These are phyloP conservation scores for Botrytis tulipae DNA, from an alignment of 2,329 filamentous ascomycete species.

Conservation along the genomic window DNA sequence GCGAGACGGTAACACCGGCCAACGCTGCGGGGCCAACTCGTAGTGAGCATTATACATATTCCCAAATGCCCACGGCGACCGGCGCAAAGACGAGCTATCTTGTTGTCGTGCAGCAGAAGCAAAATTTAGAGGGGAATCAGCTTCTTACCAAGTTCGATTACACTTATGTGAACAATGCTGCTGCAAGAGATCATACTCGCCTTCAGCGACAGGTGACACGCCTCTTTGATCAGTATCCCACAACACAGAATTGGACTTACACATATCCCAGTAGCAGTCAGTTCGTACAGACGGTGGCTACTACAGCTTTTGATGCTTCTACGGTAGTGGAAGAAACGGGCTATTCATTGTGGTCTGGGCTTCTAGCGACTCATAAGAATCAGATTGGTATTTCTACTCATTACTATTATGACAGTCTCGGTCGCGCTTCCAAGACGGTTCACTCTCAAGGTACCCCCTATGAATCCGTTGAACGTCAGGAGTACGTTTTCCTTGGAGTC, in stretches of 20 bases:
- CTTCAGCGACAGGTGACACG: slow-evolving; percentile 9
- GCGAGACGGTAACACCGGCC: slow-evolving; percentile 6
- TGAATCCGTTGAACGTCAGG: background rate
- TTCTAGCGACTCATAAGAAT: background rate
- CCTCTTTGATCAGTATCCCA: background rate
- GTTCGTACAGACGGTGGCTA: background rate
- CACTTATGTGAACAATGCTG: slow-evolving; percentile 8
- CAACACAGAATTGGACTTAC: slow-evolving; percentile 11
- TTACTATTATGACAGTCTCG: slow-evolving; percentile 6
- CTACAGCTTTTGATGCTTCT: slow-evolving; percentile 9
- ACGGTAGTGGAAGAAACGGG: background rate
- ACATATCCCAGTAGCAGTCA: background rate
- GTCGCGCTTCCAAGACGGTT: background rate
- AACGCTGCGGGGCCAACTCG: background rate
- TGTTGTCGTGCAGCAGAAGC: background rate
- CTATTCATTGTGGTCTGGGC: slow-evolving; percentile 12
- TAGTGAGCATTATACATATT: slow-evolving; percentile 8
- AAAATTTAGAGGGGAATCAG: background rate
- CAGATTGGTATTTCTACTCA: background rate
- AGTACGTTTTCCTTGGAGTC: slow-evolving; percentile 1
- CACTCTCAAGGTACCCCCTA: background rate
- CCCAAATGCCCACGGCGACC: slow-evolving; percentile 8
- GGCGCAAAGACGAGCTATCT: slow-evolving; percentile 2
- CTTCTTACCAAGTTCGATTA: slow-evolving; percentile 1
- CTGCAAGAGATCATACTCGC: slow-evolving; percentile 5